Evolutionary conservation across 1,284 basidiomycete genomes (phyloP).

Genomic region (Ustilago loliicola): DNA sequence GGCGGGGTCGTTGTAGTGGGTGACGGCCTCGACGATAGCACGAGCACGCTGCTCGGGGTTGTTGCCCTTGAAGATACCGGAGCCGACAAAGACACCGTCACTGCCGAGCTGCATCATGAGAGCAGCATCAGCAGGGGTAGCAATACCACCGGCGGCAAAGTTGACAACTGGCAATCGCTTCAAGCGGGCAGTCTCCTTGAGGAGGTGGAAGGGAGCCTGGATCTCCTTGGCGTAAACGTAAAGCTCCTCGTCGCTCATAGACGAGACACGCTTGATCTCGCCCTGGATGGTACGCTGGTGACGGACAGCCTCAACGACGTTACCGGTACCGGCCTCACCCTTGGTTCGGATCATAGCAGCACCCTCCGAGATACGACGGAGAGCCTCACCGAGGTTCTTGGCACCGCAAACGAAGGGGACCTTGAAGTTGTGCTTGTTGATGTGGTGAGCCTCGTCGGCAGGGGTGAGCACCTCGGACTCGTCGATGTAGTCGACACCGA

Average conservation of each 20-base stretch:
- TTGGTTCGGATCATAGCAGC: slow-evolving; percentile 72
- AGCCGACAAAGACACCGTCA: slow-evolving; percentile 81
- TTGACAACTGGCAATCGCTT: slow-evolving; percentile 90
- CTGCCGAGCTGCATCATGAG: slow-evolving; percentile 99
- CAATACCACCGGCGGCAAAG: slow-evolving; percentile 86
- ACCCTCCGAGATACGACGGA: slow-evolving; percentile 95
- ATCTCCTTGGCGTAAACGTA: slow-evolving; percentile 91
- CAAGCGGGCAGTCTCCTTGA: slow-evolving; percentile 94
- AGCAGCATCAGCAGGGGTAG: slow-evolving; percentile 97
- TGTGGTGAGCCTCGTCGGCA: slow-evolving; percentile 77
- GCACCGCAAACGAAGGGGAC: slow-evolving; percentile 78
- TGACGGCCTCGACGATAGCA: slow-evolving; percentile 98
- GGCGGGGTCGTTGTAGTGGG: slow-evolving; percentile 78
- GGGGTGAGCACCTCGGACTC: slow-evolving; percentile 93
- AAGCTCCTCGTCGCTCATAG: slow-evolving; percentile 92
- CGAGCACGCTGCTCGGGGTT: slow-evolving; percentile 93
- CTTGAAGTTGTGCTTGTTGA: slow-evolving; percentile 77
- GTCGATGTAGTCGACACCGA: slow-evolving; percentile 98
- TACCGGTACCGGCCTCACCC: slow-evolving; percentile 90
- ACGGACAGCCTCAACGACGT: slow-evolving; percentile 91
- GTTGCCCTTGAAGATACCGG: slow-evolving; percentile 75
- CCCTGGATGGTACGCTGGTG: slow-evolving; percentile 86
- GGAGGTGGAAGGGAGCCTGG: slow-evolving; percentile 93
- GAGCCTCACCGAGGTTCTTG: slow-evolving; percentile 82
- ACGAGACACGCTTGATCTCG: slow-evolving; percentile 86